Evolutionary conservation across 768 basidiomycete species (phyloP).

Genomic region (Russula sp.): DNA sequence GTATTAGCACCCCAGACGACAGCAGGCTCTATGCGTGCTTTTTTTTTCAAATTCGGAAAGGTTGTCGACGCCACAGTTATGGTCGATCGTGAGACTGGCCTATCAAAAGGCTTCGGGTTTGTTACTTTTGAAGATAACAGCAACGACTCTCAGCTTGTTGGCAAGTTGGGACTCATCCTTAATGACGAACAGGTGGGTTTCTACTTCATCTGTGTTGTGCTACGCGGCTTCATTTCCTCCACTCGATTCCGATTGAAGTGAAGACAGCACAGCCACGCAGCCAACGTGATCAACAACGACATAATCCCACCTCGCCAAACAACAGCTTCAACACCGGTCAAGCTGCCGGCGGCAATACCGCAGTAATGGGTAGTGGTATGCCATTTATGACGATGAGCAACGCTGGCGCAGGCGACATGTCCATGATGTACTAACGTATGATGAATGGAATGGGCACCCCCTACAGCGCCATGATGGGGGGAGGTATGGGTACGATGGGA

Average conservation of each 20-base stretch:
- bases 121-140: constrained; percentile 93
- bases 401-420: background rate
- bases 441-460: constrained; percentile 72
- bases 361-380: constrained; percentile 34
- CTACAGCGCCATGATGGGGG: constrained; percentile 31
- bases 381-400: constrained; percentile 35
- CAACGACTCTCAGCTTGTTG: constrained; percentile 84
- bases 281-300: constrained; percentile 60
- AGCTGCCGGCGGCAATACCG: constrained; percentile 23
- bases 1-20: constrained; percentile 92
- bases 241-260: constrained; percentile 74
- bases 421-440: constrained; percentile 76
- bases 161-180: constrained; percentile 69
- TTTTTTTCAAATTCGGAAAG: constrained; percentile 90
- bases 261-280: constrained; percentile 92
- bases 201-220: too few species aligned
- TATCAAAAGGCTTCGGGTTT: constrained; percentile 97
- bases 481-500: constrained; percentile 30
- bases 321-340: constrained; percentile 25
- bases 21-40: constrained; percentile 87
- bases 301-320: constrained; percentile 11
- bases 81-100: constrained; percentile 92
- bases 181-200: constrained; percentile 85
- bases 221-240: background rate
- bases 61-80: constrained; percentile 98